Evolutionary conservation across 1,139 yeast species (phyloP), one percentile per base, ranked within the genome.

Genomic region (Yamadazyma atmosphaerica): DNA sequence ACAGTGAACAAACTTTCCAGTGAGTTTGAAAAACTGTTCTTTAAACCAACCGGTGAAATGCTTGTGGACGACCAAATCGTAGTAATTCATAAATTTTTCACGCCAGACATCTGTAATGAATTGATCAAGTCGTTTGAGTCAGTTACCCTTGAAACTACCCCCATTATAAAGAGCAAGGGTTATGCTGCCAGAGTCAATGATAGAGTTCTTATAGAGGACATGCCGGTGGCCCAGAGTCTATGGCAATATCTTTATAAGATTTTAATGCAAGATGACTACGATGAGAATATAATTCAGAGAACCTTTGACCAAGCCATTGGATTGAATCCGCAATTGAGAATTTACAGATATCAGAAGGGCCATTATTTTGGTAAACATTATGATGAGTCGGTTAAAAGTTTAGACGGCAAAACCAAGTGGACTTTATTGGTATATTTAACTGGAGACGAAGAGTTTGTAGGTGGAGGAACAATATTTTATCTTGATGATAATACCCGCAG

Each of bases 381-480:
- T 49, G 87, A 81, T 48, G 86, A 81, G 34, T 67, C 79, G 9
- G 83, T 79, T 1, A 37, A 39, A 9, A 32, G 35, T 5, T 22
- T 35, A 14, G 44, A 54, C 29, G 79, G 79, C 2, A 53, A 42
- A 10, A 80, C 86, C 0, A 68, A 63, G 42, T 80, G 86, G 86
- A 81, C 87, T 0, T 55, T 81, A 24, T 60, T 81, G 33, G 63
- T 81, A 1, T 81, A 81, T 49, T 60, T 81, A 32, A 77, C 83
- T 1, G 86, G 83, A 0, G 75, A 62, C 30, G 77, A 74, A 1
- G 81, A 77, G 30, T 73, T 80, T 38, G 48, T 49, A 13, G 86
- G 86, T 7, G 87, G 87, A 2, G 83, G 77, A n/a, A 81, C 86
- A 0, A 65, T 76, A 3, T 81, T 81, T 45, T 68, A 79, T 45